phyloP scores from a whole-genome alignment of 2,329 filamentous ascomycete genomes.

The Aureobasidium subglaciale region DNA sequence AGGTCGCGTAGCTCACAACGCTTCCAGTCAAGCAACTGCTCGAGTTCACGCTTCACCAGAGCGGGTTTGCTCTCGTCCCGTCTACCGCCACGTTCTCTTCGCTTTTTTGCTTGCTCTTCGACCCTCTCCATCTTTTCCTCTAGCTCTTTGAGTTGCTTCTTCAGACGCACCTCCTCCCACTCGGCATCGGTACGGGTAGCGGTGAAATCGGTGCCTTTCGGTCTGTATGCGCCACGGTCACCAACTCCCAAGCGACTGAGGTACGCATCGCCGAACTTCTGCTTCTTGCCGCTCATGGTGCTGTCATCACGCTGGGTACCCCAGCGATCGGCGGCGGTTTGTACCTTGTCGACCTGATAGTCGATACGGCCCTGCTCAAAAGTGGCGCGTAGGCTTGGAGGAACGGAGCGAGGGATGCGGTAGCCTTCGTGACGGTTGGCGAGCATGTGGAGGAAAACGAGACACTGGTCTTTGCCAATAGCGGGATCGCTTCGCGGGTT shows the following conservation, averaged over 20 bases:
- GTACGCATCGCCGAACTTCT: slow-evolving; percentile 96
- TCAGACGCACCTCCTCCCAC: slow-evolving; percentile 94
- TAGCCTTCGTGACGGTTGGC: slow-evolving; percentile 93
- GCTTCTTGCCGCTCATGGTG: slow-evolving; percentile 81
- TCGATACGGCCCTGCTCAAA: slow-evolving; percentile 97
- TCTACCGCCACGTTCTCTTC: slow-evolving; percentile 40
- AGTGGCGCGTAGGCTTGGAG: slow-evolving; percentile 78
- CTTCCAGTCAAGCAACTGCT: slow-evolving; percentile 94
- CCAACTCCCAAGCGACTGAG: slow-evolving; percentile 76
- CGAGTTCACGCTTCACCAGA: slow-evolving; percentile 86
- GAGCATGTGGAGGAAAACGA: slow-evolving; percentile 93
- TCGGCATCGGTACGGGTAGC: slow-evolving; percentile 78
- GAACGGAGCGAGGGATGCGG: slow-evolving; percentile 85
- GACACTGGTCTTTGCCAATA: slow-evolving; percentile 89
- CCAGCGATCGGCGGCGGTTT: slow-evolving; percentile 63
- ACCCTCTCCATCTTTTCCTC: slow-evolving; percentile 82
- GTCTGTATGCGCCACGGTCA: slow-evolving; percentile 69
- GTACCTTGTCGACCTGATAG: slow-evolving; percentile 77
- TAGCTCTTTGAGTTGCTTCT: slow-evolving; percentile 83
- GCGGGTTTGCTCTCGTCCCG: slow-evolving; percentile 75
- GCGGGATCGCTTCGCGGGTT: slow-evolving; percentile 77
- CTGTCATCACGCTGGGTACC: slow-evolving; percentile 70
- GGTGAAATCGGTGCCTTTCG: slow-evolving; percentile 84
- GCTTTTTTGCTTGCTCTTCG: slow-evolving; percentile 56
- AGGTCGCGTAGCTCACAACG: slow-evolving; percentile 67